Evolutionary conservation across 805 yeast species (phyloP).

Genomic region (Cyberlindnera misumaiensis): DNA sequence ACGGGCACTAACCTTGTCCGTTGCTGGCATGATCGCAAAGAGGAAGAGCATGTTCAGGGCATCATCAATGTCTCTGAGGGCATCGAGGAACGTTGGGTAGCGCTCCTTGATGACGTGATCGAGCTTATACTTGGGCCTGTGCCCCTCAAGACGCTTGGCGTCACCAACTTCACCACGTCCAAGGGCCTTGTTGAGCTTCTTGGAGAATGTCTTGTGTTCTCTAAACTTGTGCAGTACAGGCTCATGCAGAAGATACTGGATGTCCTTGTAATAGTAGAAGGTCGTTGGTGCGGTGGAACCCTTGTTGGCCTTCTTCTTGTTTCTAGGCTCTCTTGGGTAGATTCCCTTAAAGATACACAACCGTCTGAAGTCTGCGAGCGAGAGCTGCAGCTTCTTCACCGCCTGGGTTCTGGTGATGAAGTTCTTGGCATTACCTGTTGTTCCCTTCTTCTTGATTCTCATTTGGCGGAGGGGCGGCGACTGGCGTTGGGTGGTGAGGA

Average conservation of each 20-base stretch:
- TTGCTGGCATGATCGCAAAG: slow-evolving; percentile 92
- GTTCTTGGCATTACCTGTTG: slow-evolving; percentile 84
- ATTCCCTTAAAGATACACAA: slow-evolving; percentile 97
- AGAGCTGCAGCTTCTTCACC: slow-evolving; percentile 81
- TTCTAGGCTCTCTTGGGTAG: slow-evolving; percentile 93
- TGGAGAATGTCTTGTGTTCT: slow-evolving; percentile 91
- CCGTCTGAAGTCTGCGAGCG: slow-evolving; percentile 94
- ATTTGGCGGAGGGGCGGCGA: no score
- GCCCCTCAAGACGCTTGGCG: slow-evolving; percentile 78
- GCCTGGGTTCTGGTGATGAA: slow-evolving; percentile 95
- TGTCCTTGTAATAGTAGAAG: slow-evolving; percentile 89
- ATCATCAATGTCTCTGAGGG: slow-evolving; percentile 89
- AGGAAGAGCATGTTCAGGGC: slow-evolving; percentile 91
- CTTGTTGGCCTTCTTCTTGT: slow-evolving; percentile 93
- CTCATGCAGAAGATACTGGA: slow-evolving; percentile 91
- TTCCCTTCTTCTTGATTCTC: slow-evolving; percentile 66
- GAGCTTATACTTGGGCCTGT: slow-evolving; percentile 77
- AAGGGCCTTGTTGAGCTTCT: slow-evolving; percentile 80
- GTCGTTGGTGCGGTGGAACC: slow-evolving; percentile 97
- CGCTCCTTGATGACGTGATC: slow-evolving; percentile 92
- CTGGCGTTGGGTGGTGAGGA: no score
- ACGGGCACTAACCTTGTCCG: slow-evolving; percentile 69
- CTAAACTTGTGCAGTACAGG: slow-evolving; percentile 88
- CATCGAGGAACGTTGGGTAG: slow-evolving; percentile 90
- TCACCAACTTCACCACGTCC: slow-evolving; percentile 88